Evolutionary conservation across 2,329 filamentous ascomycete genomes (phyloP), one percentile per base, ranked within the genome.

Genomic region (Trichoderma oligosporum): DNA sequence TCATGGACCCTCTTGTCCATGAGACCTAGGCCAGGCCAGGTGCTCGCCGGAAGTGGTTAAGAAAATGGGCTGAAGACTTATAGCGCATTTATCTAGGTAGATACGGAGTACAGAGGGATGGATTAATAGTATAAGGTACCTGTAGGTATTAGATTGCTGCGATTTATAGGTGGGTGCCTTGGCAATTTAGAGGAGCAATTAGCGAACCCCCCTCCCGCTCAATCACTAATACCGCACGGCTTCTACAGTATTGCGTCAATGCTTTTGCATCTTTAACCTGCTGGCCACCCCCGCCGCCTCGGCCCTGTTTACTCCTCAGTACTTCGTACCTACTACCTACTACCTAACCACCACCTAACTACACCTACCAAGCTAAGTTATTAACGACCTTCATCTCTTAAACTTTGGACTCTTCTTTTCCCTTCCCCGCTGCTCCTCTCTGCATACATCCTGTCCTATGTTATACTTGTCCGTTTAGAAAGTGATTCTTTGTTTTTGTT

Each of bases 161-260:
- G 33, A 36, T 31, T 44, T 54, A 54, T 39, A 54, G 49, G 49
- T 29, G 35, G 11, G 18, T 41, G 44, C 35, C 53, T 56, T 48
- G 53, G 53, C 49, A 45, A n/a, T n/a, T n/a, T n/a, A n/a, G n/a
- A n/a, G n/a, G n/a, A n/a, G n/a, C 49, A 27, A 24, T 55, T 55
- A 45, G 52, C 52, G 52, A 35, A 39, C 16, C 51, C 51, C 33
- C 52, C 52, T 38, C 51, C 48, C 39, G 48, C 24, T 12, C 35
- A 27, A 25, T 33, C 48, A 20, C 48, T 39, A 29, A 29, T 45
- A 29, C 52, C 41, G 39, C 41, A 29, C 38, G 52, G 29, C 42
- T 38, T 18, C 38, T 44, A 36, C 25, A 29, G 36, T 41, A 31
- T 29, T 16, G 36, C 14, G 18, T n/a, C 27, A 38, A 20, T 51